Base-by-base conservation (phyloP, 768 basidiomycete species). In the Mrakia hoshinonis region DNA sequence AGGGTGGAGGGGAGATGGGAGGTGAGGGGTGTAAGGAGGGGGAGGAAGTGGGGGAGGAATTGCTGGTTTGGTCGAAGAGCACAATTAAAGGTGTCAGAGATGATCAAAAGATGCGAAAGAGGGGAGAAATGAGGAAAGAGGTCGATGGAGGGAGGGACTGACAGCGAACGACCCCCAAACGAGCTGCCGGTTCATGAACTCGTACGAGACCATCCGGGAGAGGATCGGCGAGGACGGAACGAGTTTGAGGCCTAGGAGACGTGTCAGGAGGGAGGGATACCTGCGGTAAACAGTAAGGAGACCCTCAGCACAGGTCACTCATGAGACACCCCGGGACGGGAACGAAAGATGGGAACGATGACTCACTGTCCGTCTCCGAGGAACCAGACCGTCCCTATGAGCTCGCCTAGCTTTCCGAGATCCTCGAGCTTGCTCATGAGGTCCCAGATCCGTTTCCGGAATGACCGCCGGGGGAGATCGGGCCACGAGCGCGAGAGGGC, bases 141-240 rank as follows among this genome's bases (percentile, higher is more conserved):
- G 29, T 39, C 11, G 3, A 39, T 39, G 43, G 38, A 26, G 20
- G 60, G 15, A 10, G 11, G 22, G 18, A 81, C 90, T 68, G 77
- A 95, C 95, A 9, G 96, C 98, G 79, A 98, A 95, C 0, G 92
- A 91, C 77, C 94, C 91, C 96, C 96, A 99, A 68, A 99, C 96
- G 85, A 99, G 90, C 79, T 98, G 95, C 75, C 96, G 89, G 76
- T 98, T 97, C 91, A 98, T 95, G 77, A 93, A 98, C 77, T 98
- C 96, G 80, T 96, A 99, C 77, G 91, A 95, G 64, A 98, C 90
- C 75, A 94, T 88, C 22, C 90, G 86, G 73, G 85, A 87, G 46
- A 87, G 83, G 43, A 88, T 84, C 51, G 83, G 81, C 39, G 86
- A 85, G 0, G 89, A 83, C 4, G 94, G 89, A 0, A 87, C 84